Evolutionary conservation across 116 monocot genomes (phyloP).

Genomic region (Cymodocea nodosa): DNA sequence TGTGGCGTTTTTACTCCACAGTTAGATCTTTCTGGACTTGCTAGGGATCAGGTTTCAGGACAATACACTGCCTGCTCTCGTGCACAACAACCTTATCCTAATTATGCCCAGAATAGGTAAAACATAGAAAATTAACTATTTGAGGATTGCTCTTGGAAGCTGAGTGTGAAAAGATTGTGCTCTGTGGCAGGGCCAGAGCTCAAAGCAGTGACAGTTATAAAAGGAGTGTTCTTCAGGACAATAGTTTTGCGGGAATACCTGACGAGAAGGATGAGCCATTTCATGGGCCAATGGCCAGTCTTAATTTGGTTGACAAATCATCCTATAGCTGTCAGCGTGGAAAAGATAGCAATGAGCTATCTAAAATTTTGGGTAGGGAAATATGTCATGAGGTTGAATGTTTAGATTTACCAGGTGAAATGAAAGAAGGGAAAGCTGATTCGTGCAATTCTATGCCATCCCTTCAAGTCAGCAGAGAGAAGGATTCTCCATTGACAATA

Average conservation of each 20-base stretch:
- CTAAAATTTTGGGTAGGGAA: not conserved
- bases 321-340: not conserved
- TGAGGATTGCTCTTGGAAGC: not conserved
- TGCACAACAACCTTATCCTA: constrained; percentile 15
- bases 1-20: constrained; percentile 17
- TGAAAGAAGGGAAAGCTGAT: not conserved
- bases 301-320: no score
- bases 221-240: constrained; percentile 1
- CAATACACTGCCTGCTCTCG: constrained; percentile 40
- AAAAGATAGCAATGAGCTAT: not conserved
- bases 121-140: not conserved
- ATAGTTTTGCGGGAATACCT: not conserved
- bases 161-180: constrained; percentile 1
- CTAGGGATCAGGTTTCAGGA: constrained; percentile 61
- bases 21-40: constrained; percentile 63
- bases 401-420: not conserved
- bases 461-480: not conserved
- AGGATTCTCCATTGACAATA: not conserved
- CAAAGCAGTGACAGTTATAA: constrained; percentile 2
- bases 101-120: constrained; percentile 33
- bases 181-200: constrained; percentile 23
- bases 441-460: constrained; percentile 2
- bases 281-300: no score
- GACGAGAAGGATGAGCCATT: not conserved
- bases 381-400: not conserved